Conservation (phyloP, 768 basidiomycete species). For the Hericium rajendrae region DNA sequence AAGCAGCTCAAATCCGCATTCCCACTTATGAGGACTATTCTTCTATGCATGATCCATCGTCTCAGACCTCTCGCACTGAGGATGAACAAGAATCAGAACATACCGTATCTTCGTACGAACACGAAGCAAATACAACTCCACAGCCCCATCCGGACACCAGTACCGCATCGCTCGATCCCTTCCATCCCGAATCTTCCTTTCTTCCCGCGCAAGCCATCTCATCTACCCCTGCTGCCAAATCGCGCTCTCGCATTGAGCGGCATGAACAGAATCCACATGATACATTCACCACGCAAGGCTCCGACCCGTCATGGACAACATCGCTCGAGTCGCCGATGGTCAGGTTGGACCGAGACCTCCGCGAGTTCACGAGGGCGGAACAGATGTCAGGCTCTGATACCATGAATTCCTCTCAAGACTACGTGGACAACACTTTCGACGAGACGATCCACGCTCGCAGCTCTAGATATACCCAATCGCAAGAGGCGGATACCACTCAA, state of each 20-base stretch:
- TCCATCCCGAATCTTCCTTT: conserved; percentile 63
- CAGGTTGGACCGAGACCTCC: conserved; percentile 53
- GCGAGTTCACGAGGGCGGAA: conserved; percentile 41
- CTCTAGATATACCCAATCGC: background rate
- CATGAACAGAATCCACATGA: conserved; percentile 16
- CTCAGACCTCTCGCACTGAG: background rate
- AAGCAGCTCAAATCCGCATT: conserved; percentile 81
- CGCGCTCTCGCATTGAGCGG: conserved; percentile 17
- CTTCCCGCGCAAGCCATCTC: conserved; percentile 62
- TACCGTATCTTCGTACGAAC: conserved; percentile 1
- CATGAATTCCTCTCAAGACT: conserved; percentile 17
- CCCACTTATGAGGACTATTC: conserved; percentile 61
- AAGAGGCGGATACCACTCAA: background rate
- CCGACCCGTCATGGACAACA: conserved; percentile 56
- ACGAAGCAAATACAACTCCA: conserved; percentile 11
- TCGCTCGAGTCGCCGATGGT: conserved; percentile 69
- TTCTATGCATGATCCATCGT: conserved; percentile 17
- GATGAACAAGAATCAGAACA: background rate
- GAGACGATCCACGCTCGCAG: background rate
- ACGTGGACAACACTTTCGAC: conserved; percentile 2
- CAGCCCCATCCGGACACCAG: conserved; percentile 23
- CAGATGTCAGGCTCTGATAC: conserved; percentile 14
- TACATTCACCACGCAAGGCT: conserved; percentile 29
- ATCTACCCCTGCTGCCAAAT: conserved; percentile 62
- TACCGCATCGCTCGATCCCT: conserved; percentile 15